Conservation (phyloP, 1,284 basidiomycete species). For the Tilletia horrida region DNA sequence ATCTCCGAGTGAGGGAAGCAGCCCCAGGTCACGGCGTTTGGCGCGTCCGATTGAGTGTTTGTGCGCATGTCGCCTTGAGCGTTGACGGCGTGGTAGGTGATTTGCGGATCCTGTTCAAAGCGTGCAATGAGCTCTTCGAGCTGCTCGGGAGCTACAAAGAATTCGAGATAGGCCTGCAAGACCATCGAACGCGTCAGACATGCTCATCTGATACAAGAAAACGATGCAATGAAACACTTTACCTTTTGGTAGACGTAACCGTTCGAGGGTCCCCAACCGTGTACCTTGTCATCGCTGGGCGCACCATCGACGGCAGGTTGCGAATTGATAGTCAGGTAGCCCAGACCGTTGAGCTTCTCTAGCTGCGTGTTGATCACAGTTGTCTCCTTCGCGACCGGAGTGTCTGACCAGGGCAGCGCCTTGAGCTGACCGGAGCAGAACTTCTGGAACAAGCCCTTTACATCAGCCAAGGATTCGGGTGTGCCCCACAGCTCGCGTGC, state of each 20-base stretch:
- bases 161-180: conserved; percentile 88
- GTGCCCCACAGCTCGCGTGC: conserved; percentile 57
- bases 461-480: conserved; percentile 35
- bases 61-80: conserved; percentile 77
- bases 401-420: conserved; percentile 94
- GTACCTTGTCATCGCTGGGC: conserved; percentile 68
- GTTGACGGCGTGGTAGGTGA: conserved; percentile 96
- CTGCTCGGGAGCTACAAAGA: conserved; percentile 76
- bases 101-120: conserved; percentile 80
- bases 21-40: conserved; percentile 99
- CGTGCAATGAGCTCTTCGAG: conserved; percentile 73
- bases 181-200: neutral
- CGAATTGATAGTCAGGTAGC: conserved; percentile 95
- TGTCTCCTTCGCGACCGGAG: conserved; percentile 79
- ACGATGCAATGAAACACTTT: neutral
- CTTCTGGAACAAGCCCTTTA: conserved; percentile 54
- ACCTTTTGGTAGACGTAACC: conserved; percentile 59
- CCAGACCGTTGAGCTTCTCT: conserved; percentile 77
- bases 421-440: conserved; percentile 56
- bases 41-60: conserved; percentile 85
- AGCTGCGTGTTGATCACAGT: conserved; percentile 75
- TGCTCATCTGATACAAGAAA: neutral
- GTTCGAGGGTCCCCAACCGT: conserved; percentile 55
- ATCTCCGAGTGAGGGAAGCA: conserved; percentile 91
- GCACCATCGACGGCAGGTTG: conserved; percentile 87